phyloP scores from a whole-genome alignment of 768 basidiomycete species.

The Mycena capillaripes region DNA sequence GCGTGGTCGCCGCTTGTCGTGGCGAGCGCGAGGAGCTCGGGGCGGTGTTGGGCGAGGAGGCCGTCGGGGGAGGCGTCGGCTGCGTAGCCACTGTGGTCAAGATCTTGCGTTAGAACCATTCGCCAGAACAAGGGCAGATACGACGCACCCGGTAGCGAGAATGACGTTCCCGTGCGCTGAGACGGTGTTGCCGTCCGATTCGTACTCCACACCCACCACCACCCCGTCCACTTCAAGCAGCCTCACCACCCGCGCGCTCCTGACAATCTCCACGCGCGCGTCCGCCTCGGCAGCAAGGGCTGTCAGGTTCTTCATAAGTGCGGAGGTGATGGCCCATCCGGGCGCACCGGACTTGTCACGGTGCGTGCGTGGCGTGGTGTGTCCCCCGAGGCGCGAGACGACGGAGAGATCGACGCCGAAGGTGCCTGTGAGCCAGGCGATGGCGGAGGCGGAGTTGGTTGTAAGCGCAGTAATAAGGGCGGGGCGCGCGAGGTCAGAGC shows the following conservation, averaged over 20 bases:
- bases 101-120: no score
- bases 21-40: conserved; percentile 42
- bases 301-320: conserved; percentile 42
- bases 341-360: conserved; percentile 43
- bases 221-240: conserved; percentile 36
- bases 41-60: conserved; percentile 39
- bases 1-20: conserved; percentile 46
- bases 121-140: no score
- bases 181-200: conserved; percentile 21
- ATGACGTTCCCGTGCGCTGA: conserved; percentile 35
- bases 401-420: conserved; percentile 44
- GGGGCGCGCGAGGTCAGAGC: conserved; percentile 37
- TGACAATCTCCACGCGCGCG: conserved; percentile 36
- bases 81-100: conserved; percentile 38
- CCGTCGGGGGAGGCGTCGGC: conserved; percentile 41
- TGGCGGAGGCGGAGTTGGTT: conserved; percentile 41
- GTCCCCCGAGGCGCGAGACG: conserved; percentile 43
- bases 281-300: neutral
- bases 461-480: conserved; percentile 43
- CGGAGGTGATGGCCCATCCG: conserved; percentile 43
- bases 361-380: conserved; percentile 40
- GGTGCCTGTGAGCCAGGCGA: conserved; percentile 40
- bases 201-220: conserved; percentile 44
- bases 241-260: conserved; percentile 38
- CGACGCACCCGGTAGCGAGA: conserved; percentile 40